Conservation (phyloP, 164 flowering plant species). For the Tinospora cordifolia region DNA sequence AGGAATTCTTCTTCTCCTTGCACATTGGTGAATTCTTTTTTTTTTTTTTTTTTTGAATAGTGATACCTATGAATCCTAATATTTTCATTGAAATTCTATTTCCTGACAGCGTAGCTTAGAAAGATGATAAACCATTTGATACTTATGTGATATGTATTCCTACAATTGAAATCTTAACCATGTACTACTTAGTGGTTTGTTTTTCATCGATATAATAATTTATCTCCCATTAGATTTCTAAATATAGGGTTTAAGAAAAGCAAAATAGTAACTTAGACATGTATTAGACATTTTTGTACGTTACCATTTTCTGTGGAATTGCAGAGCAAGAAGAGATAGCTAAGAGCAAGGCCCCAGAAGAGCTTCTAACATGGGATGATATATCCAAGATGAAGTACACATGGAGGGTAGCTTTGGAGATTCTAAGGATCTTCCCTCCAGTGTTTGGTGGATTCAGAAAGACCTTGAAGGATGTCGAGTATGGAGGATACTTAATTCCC, state of each 20-base stretch:
- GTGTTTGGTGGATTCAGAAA: constrained; percentile 50
- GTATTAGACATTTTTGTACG: neutral
- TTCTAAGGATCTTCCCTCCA: constrained; percentile 41
- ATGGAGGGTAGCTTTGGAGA: constrained; percentile 62
- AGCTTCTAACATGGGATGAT: constrained; percentile 67
- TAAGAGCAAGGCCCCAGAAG: constrained; percentile 23
- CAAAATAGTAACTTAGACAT: too few species aligned
- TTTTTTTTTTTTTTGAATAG: too few species aligned
- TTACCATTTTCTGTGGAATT: neutral
- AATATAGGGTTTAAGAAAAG: neutral
- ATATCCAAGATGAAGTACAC: constrained; percentile 63
- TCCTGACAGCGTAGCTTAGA: too few species aligned
- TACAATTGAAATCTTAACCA: too few species aligned
- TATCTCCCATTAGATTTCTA: too few species aligned
- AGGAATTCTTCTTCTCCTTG: too few species aligned
- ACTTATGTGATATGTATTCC: too few species aligned
- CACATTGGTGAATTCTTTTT: too few species aligned
- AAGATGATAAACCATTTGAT: too few species aligned
- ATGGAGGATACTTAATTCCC: constrained; percentile 55
- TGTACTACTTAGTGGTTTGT: too few species aligned
- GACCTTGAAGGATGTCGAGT: constrained; percentile 43
- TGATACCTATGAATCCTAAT: too few species aligned
- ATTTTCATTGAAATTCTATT: too few species aligned
- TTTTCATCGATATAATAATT: neutral
- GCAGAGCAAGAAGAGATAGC: constrained; percentile 38